Evolutionary conservation across 2,329 filamentous ascomycete species (phyloP), one percentile per base, ranked within the genome.

Genomic region (Neonectria coccinea): DNA sequence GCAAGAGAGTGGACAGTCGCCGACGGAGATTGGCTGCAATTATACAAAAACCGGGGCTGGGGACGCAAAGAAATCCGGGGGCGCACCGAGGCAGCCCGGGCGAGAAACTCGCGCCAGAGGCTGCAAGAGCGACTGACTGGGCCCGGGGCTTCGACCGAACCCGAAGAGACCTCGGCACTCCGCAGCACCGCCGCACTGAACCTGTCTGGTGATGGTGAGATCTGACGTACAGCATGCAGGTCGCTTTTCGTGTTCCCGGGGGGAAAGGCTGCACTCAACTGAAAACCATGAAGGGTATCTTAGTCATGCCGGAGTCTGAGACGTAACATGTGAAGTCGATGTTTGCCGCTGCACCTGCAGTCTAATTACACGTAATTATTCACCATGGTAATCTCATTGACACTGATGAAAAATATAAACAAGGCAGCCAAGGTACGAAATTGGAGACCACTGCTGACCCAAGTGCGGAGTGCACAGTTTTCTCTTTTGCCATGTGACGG

Each of bases 41-140:
- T 33, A 52, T 47, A 11, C 18, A 59, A 59, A 60, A 56, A 60
- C 56, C 36, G 62, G 62, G 52, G 31, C 63, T 25, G 44, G 44
- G 22, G 33, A 54, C 68, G 64, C 67, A 65, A 65, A 74, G 70
- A 74, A 74, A 74, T 74, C 72, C 69, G 72, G 72, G 72, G 64
- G 64, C 54, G 47, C 33, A 70, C 57, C 56, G 56, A 59, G 48
- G 25, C 55, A 18, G 41, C 41, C 50, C 39, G 50, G 39, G 44
- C 54, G 16, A 48, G 44, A 27, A 27, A 14, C 12, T 16, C 44
- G 39, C 39, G 5, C 27, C 10, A 14, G 29, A 20, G 29, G n/a
- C 27, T 12, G 48, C 48, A 51, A 18, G 48, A 31, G 48, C 48
- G 48, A 31, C 44, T 25, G 25, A 25, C 25, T 44, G 61, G 61